Conservation (phyloP, 2,329 filamentous ascomycete species). For the Verticillium zaregamsianum region DNA sequence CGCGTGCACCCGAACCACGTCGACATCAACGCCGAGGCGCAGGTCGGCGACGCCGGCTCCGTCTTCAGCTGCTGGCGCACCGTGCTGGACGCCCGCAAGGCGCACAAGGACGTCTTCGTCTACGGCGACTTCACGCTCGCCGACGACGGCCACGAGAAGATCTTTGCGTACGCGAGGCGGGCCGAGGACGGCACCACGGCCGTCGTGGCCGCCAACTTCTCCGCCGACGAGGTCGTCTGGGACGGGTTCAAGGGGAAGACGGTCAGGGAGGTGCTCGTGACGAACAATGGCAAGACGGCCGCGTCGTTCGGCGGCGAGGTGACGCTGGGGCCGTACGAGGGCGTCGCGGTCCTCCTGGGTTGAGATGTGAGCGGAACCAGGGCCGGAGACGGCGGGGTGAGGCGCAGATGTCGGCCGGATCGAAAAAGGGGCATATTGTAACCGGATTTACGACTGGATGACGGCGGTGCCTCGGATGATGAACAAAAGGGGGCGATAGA, state of each 20-base stretch:
- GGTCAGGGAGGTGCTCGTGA: slow-evolving; percentile 29
- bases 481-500: background rate
- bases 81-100: slow-evolving; percentile 57
- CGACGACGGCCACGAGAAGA: slow-evolving; percentile 28
- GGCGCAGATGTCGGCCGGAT: background rate
- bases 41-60: slow-evolving; percentile 42
- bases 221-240: slow-evolving; percentile 26
- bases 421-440: background rate
- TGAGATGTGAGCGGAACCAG: background rate
- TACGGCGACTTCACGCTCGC: slow-evolving; percentile 53
- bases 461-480: background rate
- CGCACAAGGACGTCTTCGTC: slow-evolving; percentile 58
- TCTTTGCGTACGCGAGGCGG: slow-evolving; percentile 33
- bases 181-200: slow-evolving; percentile 25
- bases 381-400: too few species aligned
- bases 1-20: slow-evolving; percentile 59
- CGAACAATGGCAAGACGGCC: slow-evolving; percentile 22
- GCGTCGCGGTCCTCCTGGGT: slow-evolving; percentile 26
- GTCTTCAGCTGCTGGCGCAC: slow-evolving; percentile 59
- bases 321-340: slow-evolving; percentile 31
- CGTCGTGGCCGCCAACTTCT: slow-evolving; percentile 35
- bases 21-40: slow-evolving; percentile 57
- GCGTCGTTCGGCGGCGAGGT: slow-evolving; percentile 22
- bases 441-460: background rate
- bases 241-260: slow-evolving; percentile 14